Evolutionary conservation across 495 filamentous ascomycete genomes (phyloP), one percentile per base, ranked within the genome.

Genomic region (Lasiosphaeria ovina): DNA sequence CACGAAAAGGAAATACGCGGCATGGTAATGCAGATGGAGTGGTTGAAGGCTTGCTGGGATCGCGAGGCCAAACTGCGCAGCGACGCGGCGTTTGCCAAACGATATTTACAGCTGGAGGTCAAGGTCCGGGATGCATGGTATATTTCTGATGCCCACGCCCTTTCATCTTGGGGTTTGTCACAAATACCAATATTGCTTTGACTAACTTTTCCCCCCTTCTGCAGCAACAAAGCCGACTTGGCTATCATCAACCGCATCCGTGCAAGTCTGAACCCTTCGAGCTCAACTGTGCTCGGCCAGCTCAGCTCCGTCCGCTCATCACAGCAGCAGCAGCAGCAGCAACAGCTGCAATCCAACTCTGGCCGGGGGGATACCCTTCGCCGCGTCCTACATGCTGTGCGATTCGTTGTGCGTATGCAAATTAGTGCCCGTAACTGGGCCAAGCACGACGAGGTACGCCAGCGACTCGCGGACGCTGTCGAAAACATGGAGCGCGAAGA

Each of bases 141-240:
- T 66, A 91, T 87, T 48, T 38, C 24, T 24, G 24, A 24, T 24
- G 24, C 35, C 47, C 50, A 62, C 63, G 67, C 55, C 60, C 55
- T 47, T 54, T 60, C 49, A 53, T 51, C 44, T 51, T 52, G 24
- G 24, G 24, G 24, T 38, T 48, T 40, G 62, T 9, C 55, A 1
- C 32, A 44, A 33, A 4, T 48, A 52, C 24, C 5, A 49, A 35
- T 24, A 24, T 24, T 24, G 24, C 24, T 24, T 24, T 24, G 24
- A 61, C 54, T 55, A 56, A 60, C 49, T 7, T 48, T 40, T 3
- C 38, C 10, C 16, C 34, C 17, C 6, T 12, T 17, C 8, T 32
- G 75, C 68, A 97, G 93, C 73, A 98, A 97, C 79, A 87, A 93
- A 74, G 90, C 89, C 62, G 91, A 97, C 69, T 84, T 98, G 36